phyloP scores from a whole-genome alignment of 768 basidiomycete species.

The Russula sp. region DNA sequence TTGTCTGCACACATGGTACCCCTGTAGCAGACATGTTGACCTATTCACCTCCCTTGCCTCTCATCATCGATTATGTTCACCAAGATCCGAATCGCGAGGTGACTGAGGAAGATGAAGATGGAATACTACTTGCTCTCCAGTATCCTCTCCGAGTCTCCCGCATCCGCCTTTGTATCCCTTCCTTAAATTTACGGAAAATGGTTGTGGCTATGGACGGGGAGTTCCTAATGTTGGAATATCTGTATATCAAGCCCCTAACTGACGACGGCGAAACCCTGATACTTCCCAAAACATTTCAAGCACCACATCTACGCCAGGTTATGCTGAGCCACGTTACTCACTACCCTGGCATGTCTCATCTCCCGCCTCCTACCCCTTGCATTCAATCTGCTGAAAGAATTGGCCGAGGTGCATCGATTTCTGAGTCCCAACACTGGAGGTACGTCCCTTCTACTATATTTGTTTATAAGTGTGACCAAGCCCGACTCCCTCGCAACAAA shows the following conservation, averaged over 20 bases:
- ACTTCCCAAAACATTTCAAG: not conserved
- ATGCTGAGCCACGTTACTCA: no score
- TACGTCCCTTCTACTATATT: no score
- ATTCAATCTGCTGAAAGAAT: no score
- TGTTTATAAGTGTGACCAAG: no score
- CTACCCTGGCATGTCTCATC: no score
- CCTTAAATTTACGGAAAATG: not conserved
- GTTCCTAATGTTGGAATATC: not conserved
- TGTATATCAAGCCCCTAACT: not conserved
- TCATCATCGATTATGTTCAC: not conserved
- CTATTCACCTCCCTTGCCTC: not conserved
- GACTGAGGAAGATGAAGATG: not conserved
- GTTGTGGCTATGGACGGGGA: not conserved
- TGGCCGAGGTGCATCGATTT: no score
- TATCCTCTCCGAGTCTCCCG: not conserved
- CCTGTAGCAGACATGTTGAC: not conserved
- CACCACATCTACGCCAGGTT: not conserved
- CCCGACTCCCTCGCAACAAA: no score
- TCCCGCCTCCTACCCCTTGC: no score
- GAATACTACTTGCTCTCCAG: not conserved
- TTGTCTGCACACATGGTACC: not conserved
- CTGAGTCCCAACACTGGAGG: no score
- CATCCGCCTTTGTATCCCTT: not conserved
- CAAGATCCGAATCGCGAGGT: not conserved
- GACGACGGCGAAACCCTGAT: not conserved